Evolutionary conservation across 2,329 filamentous ascomycete species (phyloP), one percentile per base, ranked within the genome.

Genomic region (Aschersonia sp.): DNA sequence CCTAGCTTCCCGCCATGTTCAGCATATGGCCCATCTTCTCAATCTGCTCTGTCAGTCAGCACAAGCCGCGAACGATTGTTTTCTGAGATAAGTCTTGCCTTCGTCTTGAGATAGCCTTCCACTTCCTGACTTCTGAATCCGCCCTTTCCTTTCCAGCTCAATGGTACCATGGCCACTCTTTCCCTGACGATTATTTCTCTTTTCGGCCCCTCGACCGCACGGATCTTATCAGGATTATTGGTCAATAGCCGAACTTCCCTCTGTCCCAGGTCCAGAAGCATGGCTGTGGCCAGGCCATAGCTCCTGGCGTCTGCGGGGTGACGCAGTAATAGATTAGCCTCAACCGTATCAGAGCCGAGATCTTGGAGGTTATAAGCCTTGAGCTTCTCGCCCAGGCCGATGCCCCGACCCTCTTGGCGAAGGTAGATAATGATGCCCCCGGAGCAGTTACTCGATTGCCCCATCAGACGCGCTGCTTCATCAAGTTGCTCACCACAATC

Each of bases 291-390:
- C n/a, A 98, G 68, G 1, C 92, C 92, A 59, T 98, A 98, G 56
- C 87, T 95, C 47, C 92, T 73, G 29, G 92, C 92, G 63, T 98
- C 92, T 1, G 92, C 92, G 0, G 92, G 92, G 64, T 98, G 92
- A 43, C 92, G 74, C 41, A 98, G 71, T 30, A 97, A 64, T 43
- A 98, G 67, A 58, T 98, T 98, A 2, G 92, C 92, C 66, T 98
- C 88, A 37, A 97, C 94, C 0, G 92, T 98, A 65, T 98, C 92
- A n/a, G 85, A 89, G 0, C 92, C 92, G 30, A 98, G 71, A 66
- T 98, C 92, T 63, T 98, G 92, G 42, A 98, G 71, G 59, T 98
- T 98, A 66, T 98, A 98, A 5, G 92, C 92, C 67, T 98, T 97
- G 40, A 98, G 74, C 66, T 98, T 98, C 68, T 95, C 89, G 2